phyloP scores from a whole-genome alignment of 1,139 yeast genomes.

The Nadsonia starkeyi-henricii region DNA sequence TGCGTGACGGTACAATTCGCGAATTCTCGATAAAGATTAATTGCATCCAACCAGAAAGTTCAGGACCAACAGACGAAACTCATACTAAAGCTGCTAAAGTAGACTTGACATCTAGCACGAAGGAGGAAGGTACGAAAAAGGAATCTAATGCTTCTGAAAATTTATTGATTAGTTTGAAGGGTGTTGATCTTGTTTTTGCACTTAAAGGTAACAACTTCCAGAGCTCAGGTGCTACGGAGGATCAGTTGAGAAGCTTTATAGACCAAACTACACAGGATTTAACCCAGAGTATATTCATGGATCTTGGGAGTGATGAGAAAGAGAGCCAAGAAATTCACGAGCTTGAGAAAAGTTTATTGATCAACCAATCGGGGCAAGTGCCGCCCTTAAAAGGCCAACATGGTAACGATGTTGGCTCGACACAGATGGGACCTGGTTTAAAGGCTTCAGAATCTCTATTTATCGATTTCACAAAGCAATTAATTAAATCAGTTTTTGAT shows the following conservation, averaged over 20 bases:
- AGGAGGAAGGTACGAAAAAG: background rate
- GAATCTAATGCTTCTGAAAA: background rate
- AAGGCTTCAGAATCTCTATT: background rate
- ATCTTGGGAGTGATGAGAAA: background rate
- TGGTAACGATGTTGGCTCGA: no score
- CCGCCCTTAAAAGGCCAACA: no score
- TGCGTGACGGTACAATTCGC: background rate
- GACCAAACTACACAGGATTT: background rate
- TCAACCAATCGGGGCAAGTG: background rate
- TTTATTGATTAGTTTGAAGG: background rate
- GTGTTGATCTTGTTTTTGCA: background rate
- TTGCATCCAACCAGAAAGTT: no score
- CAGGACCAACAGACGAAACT: no score
- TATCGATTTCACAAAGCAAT: background rate
- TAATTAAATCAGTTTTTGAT: background rate
- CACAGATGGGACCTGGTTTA: background rate
- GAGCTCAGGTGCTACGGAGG: background rate
- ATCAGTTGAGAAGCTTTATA: background rate
- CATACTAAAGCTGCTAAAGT: no score
- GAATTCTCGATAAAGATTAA: background rate
- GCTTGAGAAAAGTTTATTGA: background rate
- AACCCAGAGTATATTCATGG: background rate
- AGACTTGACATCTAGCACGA: background rate
- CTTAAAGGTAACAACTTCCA: background rate
- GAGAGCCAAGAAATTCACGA: background rate